Evolutionary conservation across 2,329 filamentous ascomycete species (phyloP), one percentile per base, ranked within the genome.

Genomic region (Beauveria bassiana): DNA sequence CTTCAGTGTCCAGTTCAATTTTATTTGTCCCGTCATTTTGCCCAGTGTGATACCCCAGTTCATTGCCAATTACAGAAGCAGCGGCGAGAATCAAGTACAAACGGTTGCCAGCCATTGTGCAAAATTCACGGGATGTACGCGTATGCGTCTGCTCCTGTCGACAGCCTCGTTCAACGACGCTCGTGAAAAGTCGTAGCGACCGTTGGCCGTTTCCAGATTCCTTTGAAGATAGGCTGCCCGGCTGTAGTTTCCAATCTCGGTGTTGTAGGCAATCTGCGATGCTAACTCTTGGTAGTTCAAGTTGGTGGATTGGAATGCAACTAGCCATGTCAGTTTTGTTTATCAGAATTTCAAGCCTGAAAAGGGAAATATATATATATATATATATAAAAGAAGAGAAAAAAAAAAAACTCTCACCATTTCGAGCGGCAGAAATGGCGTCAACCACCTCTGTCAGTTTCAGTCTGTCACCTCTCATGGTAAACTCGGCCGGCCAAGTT

Each of bases 401-500:
- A 66, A 22, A 22, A 22, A 22, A 22, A 22, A 22, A 22, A 22
- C 22, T 22, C 76, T 66, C 62, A 83, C 79, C 71, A 74, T 81
- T 73, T 75, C 81, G 76, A n/a, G 81, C 76, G 56, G 72, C 70
- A 61, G 78, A 73, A 66, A 79, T 81, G 45, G 76, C 69, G 51
- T 75, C 70, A 10, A 89, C 77, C 12, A 92, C 76, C 51, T 86
- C 80, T 14, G 79, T 77, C 2, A 90, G 79, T 1, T 79, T 82
- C 71, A 88, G 75, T 6, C 84, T 77, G 59, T 89, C 86, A n/a
- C 88, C 87, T 54, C 80, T 79, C 80, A 92, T 86, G 45, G 81
- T 81, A 70, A 89, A 85, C 69, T 91, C 88, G 6, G 74, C 72
- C 3, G 87, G 87, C 89, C 89, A 93, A 20, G 71, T 78, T 7